phyloP scores from a whole-genome alignment of 2,329 filamentous ascomycete species.

The Sporothrix schenckii region DNA sequence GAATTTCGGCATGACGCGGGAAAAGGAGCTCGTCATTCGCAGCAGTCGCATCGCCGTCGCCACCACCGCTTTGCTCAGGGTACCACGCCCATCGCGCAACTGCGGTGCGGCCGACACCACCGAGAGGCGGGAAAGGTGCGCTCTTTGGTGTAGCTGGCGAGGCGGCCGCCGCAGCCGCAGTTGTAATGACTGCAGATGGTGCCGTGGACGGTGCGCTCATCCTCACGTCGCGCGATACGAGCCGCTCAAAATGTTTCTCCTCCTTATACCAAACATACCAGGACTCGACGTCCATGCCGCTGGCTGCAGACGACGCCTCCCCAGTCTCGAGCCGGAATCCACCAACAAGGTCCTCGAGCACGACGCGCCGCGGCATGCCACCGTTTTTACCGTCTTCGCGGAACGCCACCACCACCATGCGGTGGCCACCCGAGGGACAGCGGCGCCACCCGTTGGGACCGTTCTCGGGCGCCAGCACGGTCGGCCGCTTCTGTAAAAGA shows the following conservation, averaged over 20 bases:
- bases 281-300: constrained; percentile 30
- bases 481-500: constrained; percentile 46
- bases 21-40: constrained; percentile 76
- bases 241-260: constrained; percentile 48
- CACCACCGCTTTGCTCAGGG: constrained; percentile 57
- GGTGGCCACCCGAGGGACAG: constrained; percentile 71
- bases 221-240: constrained; percentile 57
- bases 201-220: constrained; percentile 41
- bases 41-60: constrained; percentile 59
- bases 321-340: constrained; percentile 70
- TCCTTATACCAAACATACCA: constrained; percentile 42
- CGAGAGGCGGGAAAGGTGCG: constrained; percentile 69
- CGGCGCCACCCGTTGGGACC: constrained; percentile 81
- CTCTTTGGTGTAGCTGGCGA: constrained; percentile 39
- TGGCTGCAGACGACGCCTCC: constrained; percentile 44
- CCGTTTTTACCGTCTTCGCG: constrained; percentile 57
- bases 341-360: constrained; percentile 75
- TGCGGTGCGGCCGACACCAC: constrained; percentile 67
- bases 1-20: constrained; percentile 78
- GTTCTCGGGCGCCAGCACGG: constrained; percentile 70
- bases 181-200: not conserved
- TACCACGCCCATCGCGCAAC: constrained; percentile 78
- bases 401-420: constrained; percentile 82
- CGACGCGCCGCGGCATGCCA: constrained; percentile 67
- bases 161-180: constrained; percentile 34